Evolutionary conservation across 1,139 yeast species (phyloP), one percentile per base, ranked within the genome.

Genomic region (Magnusiomyces magnusii): DNA sequence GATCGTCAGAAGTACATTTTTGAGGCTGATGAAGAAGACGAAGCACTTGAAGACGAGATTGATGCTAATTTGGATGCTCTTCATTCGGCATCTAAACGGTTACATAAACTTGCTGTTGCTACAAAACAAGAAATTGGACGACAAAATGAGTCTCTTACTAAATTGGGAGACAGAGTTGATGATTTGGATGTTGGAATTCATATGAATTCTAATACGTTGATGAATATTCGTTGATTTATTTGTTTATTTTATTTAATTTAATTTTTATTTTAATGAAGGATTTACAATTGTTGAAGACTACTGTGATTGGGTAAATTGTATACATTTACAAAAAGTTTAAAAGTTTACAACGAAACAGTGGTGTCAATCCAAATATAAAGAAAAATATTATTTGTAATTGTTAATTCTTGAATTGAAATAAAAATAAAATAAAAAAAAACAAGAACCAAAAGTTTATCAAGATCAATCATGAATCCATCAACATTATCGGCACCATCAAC

Each of bases 41-140:
- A 47, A 65, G 65, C 62, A 61, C 74, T 83, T 73, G 87, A 83
- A 63, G 71, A 77, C 56, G 86, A 82, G 69, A 78, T 83, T 60
- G 84, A 81, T 62, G 73, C 75, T 61, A 82, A 83, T 63, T 68
- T 83, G 63, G 81, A 80, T 62, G 81, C 79, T 56, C 76, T 83
- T 55, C 71, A 75, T 39, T 74, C 75, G 39, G 78, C 81, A 2
- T 74, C 83, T 44, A 73, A 75, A 3, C 74, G 86, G 51, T 73
- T 83, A 63, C 79, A 77, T 65, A 75, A 74, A 54, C 72, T 83
- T 58, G 86, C 86, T 1, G 59, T 76, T 61, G 74, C 82, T 13
- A 77, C 82, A 54, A 77, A 80, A 60, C 79, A 78, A 47, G 87
- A 83, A 67, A 78, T 85, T 58, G 80, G 65, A 49, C 61, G 68